Conservation (phyloP, 2,329 filamentous ascomycete genomes). For the Penicillium frequentans region DNA sequence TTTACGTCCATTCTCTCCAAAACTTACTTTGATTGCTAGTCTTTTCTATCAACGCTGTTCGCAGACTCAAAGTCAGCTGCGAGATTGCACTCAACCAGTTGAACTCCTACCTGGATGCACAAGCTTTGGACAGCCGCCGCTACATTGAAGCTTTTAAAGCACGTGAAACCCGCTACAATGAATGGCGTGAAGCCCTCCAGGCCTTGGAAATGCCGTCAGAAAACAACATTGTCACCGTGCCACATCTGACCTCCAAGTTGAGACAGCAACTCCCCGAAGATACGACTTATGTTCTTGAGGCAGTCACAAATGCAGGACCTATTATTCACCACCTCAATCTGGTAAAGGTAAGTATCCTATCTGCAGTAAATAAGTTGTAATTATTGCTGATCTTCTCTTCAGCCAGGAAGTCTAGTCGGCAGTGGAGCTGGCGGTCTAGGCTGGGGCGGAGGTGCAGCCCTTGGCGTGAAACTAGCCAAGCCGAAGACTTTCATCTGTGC, state of each 20-base stretch:
- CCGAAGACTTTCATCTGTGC: conserved; percentile 57
- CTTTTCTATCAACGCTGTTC: conserved; percentile 48
- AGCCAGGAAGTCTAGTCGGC: conserved; percentile 19
- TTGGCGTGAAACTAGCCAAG: conserved; percentile 72
- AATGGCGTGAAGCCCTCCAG: conserved; percentile 8
- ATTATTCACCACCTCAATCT: conserved; percentile 25
- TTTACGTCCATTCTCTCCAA: neutral
- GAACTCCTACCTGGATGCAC: conserved; percentile 33
- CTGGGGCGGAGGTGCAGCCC: conserved; percentile 71
- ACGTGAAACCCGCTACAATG: conserved; percentile 6
- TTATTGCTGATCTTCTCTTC: neutral
- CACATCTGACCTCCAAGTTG: conserved; percentile 55
- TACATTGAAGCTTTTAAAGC: conserved; percentile 8
- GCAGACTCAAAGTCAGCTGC: conserved; percentile 43
- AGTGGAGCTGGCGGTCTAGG: conserved; percentile 71
- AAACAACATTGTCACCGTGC: conserved; percentile 44
- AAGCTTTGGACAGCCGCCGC: neutral
- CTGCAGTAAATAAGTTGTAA: accelerated
- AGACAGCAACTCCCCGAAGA: conserved; percentile 58
- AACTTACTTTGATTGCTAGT: conserved; percentile 4
- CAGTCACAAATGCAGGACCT: conserved; percentile 65
- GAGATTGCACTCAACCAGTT: conserved; percentile 51
- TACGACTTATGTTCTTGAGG: conserved; percentile 73
- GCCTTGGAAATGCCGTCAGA: conserved; percentile 4
- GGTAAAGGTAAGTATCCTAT: conserved; percentile 4